Evolutionary conservation across 768 basidiomycete species (phyloP), one percentile per base, ranked within the genome.

Genomic region (Leucocoprinus birnbaumii): DNA sequence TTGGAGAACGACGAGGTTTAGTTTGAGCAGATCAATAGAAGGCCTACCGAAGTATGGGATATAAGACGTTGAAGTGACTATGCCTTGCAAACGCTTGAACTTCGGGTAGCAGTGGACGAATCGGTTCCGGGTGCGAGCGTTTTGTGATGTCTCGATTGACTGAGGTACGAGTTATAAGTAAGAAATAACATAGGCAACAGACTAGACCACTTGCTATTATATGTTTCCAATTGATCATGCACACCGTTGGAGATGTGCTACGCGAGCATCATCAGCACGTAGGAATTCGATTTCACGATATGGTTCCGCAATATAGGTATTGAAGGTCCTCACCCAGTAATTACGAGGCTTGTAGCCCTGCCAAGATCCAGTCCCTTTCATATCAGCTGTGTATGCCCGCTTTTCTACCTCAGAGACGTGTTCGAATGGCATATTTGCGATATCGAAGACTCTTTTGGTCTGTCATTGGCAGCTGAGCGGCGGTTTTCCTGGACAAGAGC

Each of bases 221-320:
- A 87, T 49, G 79, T 71, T 61, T 87, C 85, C n/a, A 86, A 59
- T 59, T 86, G 83, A 61, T 88, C 86, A 16, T 66, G 74, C 24
- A 87, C 79, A 4, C 85, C 86, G 9, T 75, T 77, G 35, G 80
- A 81, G 44, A 87, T 79, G 49, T 82, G 80, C 85, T 87, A 51
- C 21, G 14, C 8, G 21, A 14, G 8, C 2, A 1, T 3, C 2
- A 9, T 45, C 21, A 22, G 21, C 19, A 45, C 18, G 13, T 6
- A 19, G 43, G 11, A 14, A 44, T 8, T 37, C 16, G n/a, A n/a
- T n/a, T n/a, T 41, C 5, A 14, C 13, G n/a, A 19, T 16, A 41
- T 16, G 14, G 11, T 35, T 16, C 8, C 11, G 1, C 61, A 68
- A 7, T 58, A 82, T 81, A 81, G 31, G 31, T 31, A 5, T 31